Percentiles rank a stretch among this genome's conserved stretches.
Evolutionary conservation across 768 basidiomycete species (phyloP).

Genomic region (Lactarius evosmus): DNA sequence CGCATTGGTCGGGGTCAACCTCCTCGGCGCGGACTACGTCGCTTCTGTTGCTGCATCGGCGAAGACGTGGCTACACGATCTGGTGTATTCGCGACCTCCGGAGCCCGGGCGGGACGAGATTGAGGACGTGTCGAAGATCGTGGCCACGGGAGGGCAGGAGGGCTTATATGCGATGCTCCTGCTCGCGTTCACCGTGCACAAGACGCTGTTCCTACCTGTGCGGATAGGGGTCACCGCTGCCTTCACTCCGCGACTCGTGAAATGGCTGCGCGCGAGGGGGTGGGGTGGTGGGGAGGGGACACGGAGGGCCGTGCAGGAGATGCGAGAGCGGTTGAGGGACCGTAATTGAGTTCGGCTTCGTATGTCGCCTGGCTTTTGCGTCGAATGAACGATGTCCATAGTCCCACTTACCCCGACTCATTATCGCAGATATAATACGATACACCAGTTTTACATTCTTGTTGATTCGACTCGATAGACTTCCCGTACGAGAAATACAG

Average conservation of each 20-base stretch:
- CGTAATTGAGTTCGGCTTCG: constrained; percentile 23
- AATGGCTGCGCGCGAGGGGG: constrained; percentile 74
- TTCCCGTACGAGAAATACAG: constrained; percentile 22
- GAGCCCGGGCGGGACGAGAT: constrained; percentile 69
- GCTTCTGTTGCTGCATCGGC: constrained; percentile 57
- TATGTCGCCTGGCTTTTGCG: constrained; percentile 24
- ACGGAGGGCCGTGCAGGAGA: constrained; percentile 52
- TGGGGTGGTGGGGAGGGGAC: constrained; percentile 79
- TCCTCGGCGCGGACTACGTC: constrained; percentile 90
- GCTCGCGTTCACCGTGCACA: constrained; percentile 94
- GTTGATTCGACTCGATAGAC: constrained; percentile 17
- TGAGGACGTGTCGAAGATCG: constrained; percentile 40
- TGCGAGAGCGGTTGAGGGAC: constrained; percentile 38
- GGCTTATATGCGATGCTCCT: constrained; percentile 90
- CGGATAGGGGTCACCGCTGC: constrained; percentile 86
- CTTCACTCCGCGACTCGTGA: constrained; percentile 80
- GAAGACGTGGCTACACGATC: constrained; percentile 45
- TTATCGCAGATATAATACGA: constrained; percentile 6
- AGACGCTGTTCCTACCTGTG: constrained; percentile 86
- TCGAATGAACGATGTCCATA: neutral
- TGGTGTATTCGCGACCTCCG: constrained; percentile 51
- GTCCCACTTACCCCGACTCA: constrained; percentile 7
- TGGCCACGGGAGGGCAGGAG: constrained; percentile 49
- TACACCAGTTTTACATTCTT: constrained; percentile 2
- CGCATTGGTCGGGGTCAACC: constrained; percentile 78